Evolutionary conservation across 208 protist species (phyloP), one percentile per base, ranked within the genome.

Genomic region (Trypanosoma grayi): DNA sequence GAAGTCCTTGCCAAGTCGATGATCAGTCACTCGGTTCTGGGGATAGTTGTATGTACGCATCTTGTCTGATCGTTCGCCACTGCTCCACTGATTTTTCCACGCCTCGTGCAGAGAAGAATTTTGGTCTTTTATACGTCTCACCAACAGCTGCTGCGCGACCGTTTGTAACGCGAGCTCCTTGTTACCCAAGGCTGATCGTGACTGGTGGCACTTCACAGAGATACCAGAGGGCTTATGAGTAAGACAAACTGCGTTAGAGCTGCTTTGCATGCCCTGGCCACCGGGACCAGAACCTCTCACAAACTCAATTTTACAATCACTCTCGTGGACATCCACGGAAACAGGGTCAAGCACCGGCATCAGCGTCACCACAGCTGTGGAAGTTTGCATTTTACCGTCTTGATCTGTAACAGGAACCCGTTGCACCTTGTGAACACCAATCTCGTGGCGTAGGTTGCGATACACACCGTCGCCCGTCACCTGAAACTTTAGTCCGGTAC

Each of bases 41-140:
- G 85, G 90, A 57, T 81, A 92, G 54, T 96, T 96, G 79, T 94
- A 96, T 22, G 90, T 94, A 41, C 90, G 61, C 85, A 96, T 94
- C 63, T 90, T 92, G 54, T 96, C 90, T 0, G 85, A 91, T 18
- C 90, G 83, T 71, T 96, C 90, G 0, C 90, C 90, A 61, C 84
- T 94, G 56, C 75, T 90, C 87, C 83, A 92, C 57, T 96, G 90
- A 47, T 85, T 85, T 41, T 68, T 64, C 80, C 85, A 94, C 31
- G 84, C 79, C 2, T 79, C 73, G 60, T 94, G 72, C 46, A 91
- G 64, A 25, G 83, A 86, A 13, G 70, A 87, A 52, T 87, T 85
- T 55, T 92, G 85, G 30, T 87, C 75, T 58, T 81, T 83, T 20
- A 92, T 65, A 33, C 70, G 75, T 52, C 65, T 58, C 16, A 72